Base-by-base conservation (phyloP, 2,329 filamentous ascomycete genomes). In the Colletotrichum sp. region DNA sequence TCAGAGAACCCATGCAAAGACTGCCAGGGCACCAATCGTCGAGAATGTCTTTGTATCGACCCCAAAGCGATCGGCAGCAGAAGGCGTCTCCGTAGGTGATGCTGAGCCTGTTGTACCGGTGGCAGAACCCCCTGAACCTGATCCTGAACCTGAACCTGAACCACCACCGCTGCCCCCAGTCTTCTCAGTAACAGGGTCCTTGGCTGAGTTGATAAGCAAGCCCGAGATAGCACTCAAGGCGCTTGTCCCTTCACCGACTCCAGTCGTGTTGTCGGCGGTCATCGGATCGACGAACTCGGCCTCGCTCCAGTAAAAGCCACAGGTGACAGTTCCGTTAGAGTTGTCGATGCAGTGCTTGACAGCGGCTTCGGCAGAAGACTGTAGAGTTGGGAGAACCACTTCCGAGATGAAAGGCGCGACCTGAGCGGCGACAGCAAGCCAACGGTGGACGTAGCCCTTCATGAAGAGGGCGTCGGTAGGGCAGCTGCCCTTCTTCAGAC, bases 401-500 rank as follows among this genome's bases (percentile, higher is more conserved):
- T 84, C 81, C 36, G 81, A 79, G 0, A 85, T 86, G 63, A 84
- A 87, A 0, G 90, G 89, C 2, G 88, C 87, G 16, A 91, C 70
- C 73, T 88, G 82, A 3, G 86, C 82, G 2, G 87, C 85, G 18
- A 84, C 81, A 4, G 86, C 86, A 74, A 92, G 83, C 85, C 87
- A 90, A 21, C 87, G 85, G 43, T 87, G 83, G 29, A 91, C 81
- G 59, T 89, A 86, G 11, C 88, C 89, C 78, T 92, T 92, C 85
- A 90, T 92, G 24, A 87, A 86, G 68, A 86, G 84, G 80, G 92
- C 89, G 77, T 93, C 92, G 24, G 84, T 84, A 75, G 88, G 89
- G 83, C 92, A 93, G 3, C 79, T 85, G 13, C 70, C 76, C 29
- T 77, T 77, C 4, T 83, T 82, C 36, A 21, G 43, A n/a, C 78